Evolutionary conservation across 2,329 filamentous ascomycete genomes (phyloP).

Genomic region (Beauveria pseudobassiana): DNA sequence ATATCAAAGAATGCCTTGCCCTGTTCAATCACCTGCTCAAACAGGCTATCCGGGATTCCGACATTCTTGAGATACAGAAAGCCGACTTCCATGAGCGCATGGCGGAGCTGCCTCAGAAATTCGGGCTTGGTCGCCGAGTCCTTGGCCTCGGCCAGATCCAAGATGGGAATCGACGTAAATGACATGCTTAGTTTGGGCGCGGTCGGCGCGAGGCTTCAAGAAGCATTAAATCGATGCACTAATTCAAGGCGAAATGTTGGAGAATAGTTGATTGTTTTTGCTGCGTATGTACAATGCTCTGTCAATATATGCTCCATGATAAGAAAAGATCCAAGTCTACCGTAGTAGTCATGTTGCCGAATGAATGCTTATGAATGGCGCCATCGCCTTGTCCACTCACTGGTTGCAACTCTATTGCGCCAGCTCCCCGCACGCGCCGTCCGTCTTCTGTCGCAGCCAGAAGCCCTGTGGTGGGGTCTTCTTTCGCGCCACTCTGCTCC

Average conservation of each 20-base stretch:
- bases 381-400: slow-evolving; percentile 9
- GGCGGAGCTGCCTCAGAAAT: slow-evolving; percentile 64
- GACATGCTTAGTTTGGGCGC: slow-evolving; percentile 38
- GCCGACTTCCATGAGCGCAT: slow-evolving; percentile 77
- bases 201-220: neutral
- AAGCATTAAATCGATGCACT: neutral
- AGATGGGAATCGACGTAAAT: slow-evolving; percentile 69
- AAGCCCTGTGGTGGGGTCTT: neutral
- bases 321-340: neutral
- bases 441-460: neutral
- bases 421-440: neutral
- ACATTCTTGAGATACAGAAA: slow-evolving; percentile 82
- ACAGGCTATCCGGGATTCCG: slow-evolving; percentile 59
- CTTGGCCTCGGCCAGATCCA: slow-evolving; percentile 63
- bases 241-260: neutral
- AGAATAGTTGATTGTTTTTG: neutral
- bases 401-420: slow-evolving; percentile 5
- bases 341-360: neutral
- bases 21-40: slow-evolving; percentile 57
- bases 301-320: neutral
- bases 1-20: slow-evolving; percentile 72
- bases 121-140: slow-evolving; percentile 58
- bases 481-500: neutral
- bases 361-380: slow-evolving; percentile 10
- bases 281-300: slow-evolving; percentile 7